Evolutionary conservation across 352 stramenopile genomes (phyloP).

Genomic region (Phytophthora cajani): DNA sequence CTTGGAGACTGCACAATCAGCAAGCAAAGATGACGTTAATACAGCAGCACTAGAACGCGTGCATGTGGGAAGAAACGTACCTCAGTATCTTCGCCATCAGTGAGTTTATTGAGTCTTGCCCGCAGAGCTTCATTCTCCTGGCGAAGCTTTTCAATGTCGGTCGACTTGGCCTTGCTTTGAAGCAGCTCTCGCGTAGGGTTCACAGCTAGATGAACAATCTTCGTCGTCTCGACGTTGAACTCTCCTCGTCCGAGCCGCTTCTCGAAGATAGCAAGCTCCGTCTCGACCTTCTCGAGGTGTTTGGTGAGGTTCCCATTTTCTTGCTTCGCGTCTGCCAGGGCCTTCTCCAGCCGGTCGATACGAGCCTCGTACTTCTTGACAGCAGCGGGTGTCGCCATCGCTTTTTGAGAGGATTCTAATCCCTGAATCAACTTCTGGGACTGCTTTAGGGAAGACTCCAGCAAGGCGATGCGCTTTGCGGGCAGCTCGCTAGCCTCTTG

Average conservation of each 20-base stretch:
- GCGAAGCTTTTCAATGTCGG: conserved; percentile 51
- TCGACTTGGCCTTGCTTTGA: conserved; percentile 44
- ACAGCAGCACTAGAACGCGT: not conserved
- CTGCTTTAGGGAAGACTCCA: conserved; percentile 60
- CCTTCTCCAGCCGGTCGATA: conserved; percentile 57
- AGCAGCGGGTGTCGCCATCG: conserved; percentile 45
- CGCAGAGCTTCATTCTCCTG: conserved; percentile 65
- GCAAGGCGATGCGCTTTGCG: conserved; percentile 41
- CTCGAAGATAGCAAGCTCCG: conserved; percentile 69
- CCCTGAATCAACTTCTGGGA: conserved; percentile 55
- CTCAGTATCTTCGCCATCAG: conserved; percentile 35
- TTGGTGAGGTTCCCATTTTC: conserved; percentile 59
- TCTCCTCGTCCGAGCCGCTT: conserved; percentile 77
- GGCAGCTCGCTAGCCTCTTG: conserved; percentile 31
- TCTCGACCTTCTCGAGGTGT: conserved; percentile 72
- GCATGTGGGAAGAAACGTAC: conserved; percentile 17
- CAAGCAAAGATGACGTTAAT: not conserved
- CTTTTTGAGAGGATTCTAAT: conserved; percentile 44
- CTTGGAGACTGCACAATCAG: conserved; percentile 21
- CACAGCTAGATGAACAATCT: conserved; percentile 88
- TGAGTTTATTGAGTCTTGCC: conserved; percentile 49
- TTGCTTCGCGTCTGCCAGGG: conserved; percentile 46
- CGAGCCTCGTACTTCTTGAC: conserved; percentile 57
- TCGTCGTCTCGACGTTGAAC: conserved; percentile 84
- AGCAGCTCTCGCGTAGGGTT: conserved; percentile 83